These are phyloP conservation scores for Mycena rebaudengoi DNA, from an alignment of 768 basidiomycete species.

Conservation along the genomic window DNA sequence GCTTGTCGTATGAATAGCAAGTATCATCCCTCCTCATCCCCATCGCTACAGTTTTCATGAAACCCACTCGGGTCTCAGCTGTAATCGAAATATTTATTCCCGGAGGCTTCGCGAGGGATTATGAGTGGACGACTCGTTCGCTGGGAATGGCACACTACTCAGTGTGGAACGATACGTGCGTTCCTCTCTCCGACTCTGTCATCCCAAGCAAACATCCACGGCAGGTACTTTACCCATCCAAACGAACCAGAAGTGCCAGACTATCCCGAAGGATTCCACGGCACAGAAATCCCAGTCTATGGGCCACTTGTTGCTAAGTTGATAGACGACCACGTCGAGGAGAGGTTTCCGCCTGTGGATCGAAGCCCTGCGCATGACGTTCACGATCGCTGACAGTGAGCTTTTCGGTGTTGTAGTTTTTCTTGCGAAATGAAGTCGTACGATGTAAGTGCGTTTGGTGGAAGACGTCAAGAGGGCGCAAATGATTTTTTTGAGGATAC, in stretches of 20 bases:
- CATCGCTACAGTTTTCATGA: slow-evolving; percentile 56
- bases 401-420: no score
- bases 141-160: slow-evolving; percentile 65
- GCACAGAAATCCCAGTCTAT: slow-evolving; percentile 61
- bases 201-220: background rate
- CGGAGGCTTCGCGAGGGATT: slow-evolving; percentile 67
- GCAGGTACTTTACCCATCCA: slow-evolving; percentile 18
- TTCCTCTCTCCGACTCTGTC: background rate
- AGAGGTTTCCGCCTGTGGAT: background rate
- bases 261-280: slow-evolving; percentile 76
- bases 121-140: slow-evolving; percentile 66
- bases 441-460: no score
- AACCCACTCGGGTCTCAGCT: slow-evolving; percentile 59
- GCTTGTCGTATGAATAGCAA: no score
- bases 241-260: slow-evolving; percentile 31
- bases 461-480: no score
- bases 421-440: no score
- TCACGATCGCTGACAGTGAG: no score
- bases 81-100: slow-evolving; percentile 73
- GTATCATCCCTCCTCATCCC: no score
- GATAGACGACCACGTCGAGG: slow-evolving; percentile 58
- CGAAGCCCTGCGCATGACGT: slow-evolving; percentile 17
- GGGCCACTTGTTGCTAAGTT: slow-evolving; percentile 58
- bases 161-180: slow-evolving; percentile 62
- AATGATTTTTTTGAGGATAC: background rate